Conservation (phyloP, 768 basidiomycete species). For the Macrocybe gigantea region DNA sequence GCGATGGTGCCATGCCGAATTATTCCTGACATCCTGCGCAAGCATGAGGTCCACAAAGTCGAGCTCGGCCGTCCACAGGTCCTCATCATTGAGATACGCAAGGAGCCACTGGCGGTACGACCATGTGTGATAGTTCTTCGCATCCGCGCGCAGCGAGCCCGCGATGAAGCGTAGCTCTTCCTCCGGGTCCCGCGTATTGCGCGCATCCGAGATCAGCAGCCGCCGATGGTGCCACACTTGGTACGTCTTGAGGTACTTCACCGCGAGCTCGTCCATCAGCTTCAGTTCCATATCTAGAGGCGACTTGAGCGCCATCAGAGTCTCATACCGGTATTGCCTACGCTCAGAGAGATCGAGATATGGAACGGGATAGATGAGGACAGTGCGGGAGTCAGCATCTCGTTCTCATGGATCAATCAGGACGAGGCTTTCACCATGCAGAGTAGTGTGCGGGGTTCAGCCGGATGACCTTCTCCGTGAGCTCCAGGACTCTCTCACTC, state of each 20-base stretch:
- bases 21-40: constrained; percentile 80
- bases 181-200: constrained; percentile 40
- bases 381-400: neutral
- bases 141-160: constrained; percentile 62
- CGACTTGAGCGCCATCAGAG: constrained; percentile 60
- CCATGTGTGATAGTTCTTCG: constrained; percentile 99
- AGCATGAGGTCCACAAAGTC: constrained; percentile 69
- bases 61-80: constrained; percentile 73
- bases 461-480: constrained; percentile 86
- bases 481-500: constrained; percentile 72
- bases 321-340: constrained; percentile 96
- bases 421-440: constrained; percentile 66
- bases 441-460: constrained; percentile 96
- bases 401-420: neutral
- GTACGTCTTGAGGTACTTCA: constrained; percentile 86
- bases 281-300: constrained; percentile 73
- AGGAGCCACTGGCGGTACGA: constrained; percentile 95
- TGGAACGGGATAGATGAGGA: too few relatives aligned
- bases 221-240: constrained; percentile 97
- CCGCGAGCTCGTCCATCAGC: constrained; percentile 85
- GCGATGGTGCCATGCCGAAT: constrained; percentile 96
- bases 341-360: neutral
- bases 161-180: constrained; percentile 82
- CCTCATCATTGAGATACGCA: constrained; percentile 70
- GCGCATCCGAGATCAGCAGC: constrained; percentile 45